A percentile compares a stretch with the other conserved stretches of the same genome.
These are phyloP conservation scores for Ogataea ramenticola DNA, from an alignment of 805 yeast species.

Conservation along the genomic window DNA sequence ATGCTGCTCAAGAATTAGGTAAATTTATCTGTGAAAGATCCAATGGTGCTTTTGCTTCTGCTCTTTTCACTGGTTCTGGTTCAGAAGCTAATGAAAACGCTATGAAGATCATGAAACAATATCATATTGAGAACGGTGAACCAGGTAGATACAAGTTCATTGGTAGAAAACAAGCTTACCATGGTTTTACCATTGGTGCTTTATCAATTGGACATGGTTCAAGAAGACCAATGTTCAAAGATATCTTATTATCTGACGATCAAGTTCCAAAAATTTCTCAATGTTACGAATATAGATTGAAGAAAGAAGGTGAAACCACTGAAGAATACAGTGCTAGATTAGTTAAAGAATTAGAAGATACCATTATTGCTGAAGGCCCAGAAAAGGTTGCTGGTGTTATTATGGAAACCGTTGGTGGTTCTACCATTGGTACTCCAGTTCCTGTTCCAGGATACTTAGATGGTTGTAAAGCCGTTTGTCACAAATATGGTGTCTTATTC, in stretches of 20 bases:
- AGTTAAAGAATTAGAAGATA: conserved; percentile 33
- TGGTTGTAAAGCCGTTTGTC: conserved; percentile 38
- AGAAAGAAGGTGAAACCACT: conserved; percentile 28
- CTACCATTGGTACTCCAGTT: conserved; percentile 35
- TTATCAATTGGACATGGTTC: conserved; percentile 32
- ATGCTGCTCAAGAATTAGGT: conserved; percentile 35
- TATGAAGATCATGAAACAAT: conserved; percentile 55
- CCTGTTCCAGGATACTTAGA: conserved; percentile 40
- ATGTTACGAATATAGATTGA: conserved; percentile 26
- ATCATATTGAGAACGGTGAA: conserved; percentile 36
- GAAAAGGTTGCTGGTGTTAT: conserved; percentile 35
- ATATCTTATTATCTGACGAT: conserved; percentile 14
- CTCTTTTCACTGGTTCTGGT: conserved; percentile 58
- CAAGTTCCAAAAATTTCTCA: conserved; percentile 24
- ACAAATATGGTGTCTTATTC: conserved; percentile 41
- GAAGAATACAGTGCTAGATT: conserved; percentile 32
- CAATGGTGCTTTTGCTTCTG: conserved; percentile 30
- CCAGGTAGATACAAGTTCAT: conserved; percentile 33
- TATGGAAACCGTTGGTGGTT: conserved; percentile 39
- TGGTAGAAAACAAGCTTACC: conserved; percentile 37
- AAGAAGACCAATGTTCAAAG: conserved; percentile 27
- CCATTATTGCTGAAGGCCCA: conserved; percentile 32
- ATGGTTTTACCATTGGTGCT: conserved; percentile 42
- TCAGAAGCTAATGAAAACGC: conserved; percentile 81
- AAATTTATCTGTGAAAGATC: conserved; percentile 32